These are phyloP conservation scores for Colletotrichum godetiae DNA, from an alignment of 2,329 filamentous ascomycete species.

Conservation along the genomic window DNA sequence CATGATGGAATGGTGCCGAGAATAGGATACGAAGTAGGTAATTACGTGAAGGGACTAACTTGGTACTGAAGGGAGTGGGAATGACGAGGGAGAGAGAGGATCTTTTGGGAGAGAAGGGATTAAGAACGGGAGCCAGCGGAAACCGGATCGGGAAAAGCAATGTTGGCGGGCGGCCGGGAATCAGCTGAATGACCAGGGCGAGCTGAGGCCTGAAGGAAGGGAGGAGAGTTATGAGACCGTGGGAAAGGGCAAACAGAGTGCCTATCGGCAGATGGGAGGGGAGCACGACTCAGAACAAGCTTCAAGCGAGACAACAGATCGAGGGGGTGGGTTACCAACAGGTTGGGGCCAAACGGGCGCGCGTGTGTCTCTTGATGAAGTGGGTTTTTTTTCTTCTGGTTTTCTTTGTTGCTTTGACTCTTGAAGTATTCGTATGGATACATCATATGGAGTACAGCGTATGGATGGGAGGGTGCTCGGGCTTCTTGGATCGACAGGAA, in stretches of 20 bases:
- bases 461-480: background rate
- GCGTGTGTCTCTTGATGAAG: background rate
- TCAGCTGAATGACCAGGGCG: constrained; percentile 1
- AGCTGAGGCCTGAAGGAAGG: constrained; percentile 8
- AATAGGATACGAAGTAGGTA: background rate
- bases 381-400: background rate
- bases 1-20: constrained; percentile 18
- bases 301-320: background rate
- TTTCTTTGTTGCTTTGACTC: background rate
- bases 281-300: constrained; percentile 2
- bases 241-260: background rate
- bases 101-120: background rate
- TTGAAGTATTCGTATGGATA: background rate
- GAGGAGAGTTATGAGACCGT: constrained; percentile 4
- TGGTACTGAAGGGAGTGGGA: background rate
- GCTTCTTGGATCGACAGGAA: background rate
- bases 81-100: background rate
- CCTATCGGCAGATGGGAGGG: background rate
- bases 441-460: background rate
- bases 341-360: background rate
- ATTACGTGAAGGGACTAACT: background rate
- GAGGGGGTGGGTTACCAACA: background rate
- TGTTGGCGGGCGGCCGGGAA: background rate
- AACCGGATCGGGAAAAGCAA: background rate
- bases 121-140: background rate